phyloP scores from a whole-genome alignment of 768 basidiomycete genomes.

The Termitomyces sp. region DNA sequence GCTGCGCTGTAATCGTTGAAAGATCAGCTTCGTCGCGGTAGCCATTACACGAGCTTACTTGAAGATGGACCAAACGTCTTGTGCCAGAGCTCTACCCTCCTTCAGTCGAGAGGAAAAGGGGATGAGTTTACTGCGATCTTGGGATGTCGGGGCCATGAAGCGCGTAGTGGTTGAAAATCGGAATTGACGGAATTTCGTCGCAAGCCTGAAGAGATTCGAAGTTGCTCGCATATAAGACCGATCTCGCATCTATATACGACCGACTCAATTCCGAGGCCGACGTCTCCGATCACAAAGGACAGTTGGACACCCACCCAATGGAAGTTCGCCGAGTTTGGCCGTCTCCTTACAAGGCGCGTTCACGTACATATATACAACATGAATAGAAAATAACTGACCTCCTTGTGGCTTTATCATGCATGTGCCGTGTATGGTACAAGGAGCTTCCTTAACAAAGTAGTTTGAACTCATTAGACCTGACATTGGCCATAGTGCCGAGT shows the following conservation, averaged over 20 bases:
- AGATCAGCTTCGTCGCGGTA: constrained; percentile 1
- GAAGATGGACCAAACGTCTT: constrained; percentile 92
- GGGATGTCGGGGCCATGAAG: constrained; percentile 7
- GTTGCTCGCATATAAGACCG: constrained; percentile 2
- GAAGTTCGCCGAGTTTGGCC: too few species aligned
- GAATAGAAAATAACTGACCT: neutral
- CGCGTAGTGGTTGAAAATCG: constrained; percentile 15
- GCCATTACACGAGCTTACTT: constrained; percentile 42
- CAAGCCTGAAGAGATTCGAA: constrained; percentile 3
- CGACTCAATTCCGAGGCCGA: constrained; percentile 11
- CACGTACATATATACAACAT: neutral
- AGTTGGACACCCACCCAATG: neutral
- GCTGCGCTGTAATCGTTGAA: constrained; percentile 48
- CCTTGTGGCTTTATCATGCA: neutral
- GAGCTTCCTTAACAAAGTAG: too few species aligned
- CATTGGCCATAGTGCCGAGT: too few species aligned
- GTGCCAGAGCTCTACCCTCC: constrained; percentile 71
- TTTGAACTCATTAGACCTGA: too few species aligned
- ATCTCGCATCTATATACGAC: constrained; percentile 4
- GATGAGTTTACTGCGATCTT: constrained; percentile 46
- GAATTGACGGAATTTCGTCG: constrained; percentile 1
- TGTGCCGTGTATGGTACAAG: neutral
- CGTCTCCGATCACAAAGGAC: constrained; percentile 4
- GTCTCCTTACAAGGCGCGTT: too few species aligned
- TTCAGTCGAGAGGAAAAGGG: constrained; percentile 66